phyloP scores from a whole-genome alignment of 2,329 filamentous ascomycete species.

The Tolypocladium cylindrosporum region DNA sequence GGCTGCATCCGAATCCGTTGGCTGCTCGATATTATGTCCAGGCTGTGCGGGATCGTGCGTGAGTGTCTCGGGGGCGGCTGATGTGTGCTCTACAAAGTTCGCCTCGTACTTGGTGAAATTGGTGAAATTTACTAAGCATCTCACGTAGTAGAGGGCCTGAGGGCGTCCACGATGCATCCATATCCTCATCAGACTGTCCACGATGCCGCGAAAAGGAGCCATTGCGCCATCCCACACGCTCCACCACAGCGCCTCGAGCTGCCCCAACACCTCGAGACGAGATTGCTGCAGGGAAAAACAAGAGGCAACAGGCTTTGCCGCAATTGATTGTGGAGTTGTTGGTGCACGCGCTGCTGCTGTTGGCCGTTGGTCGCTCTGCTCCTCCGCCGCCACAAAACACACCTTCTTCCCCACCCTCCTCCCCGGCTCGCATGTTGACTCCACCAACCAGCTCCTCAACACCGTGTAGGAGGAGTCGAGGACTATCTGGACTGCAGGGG shows the following conservation, averaged over 20 bases:
- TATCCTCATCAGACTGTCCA: too few relatives aligned
- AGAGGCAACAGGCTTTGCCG: neutral
- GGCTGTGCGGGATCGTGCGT: neutral
- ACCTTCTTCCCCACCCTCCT: neutral
- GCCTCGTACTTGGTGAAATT: too few relatives aligned
- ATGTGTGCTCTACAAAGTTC: neutral
- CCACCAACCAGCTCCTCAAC: neutral
- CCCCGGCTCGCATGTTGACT: neutral
- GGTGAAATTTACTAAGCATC: neutral
- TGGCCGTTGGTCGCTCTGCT: neutral
- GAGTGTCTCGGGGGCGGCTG: neutral
- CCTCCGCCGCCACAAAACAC: slow-evolving; percentile 1
- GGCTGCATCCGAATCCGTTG: neutral
- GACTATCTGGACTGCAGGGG: neutral
- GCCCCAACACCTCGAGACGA: too few relatives aligned
- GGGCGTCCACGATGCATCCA: too few relatives aligned
- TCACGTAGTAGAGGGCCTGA: neutral
- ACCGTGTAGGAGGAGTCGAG: neutral
- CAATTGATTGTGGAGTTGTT: too few relatives aligned
- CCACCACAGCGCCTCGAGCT: too few relatives aligned
- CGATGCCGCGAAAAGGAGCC: too few relatives aligned
- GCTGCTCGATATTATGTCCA: neutral
- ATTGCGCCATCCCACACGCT: too few relatives aligned
- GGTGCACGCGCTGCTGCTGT: neutral
- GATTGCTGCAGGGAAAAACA: neutral